A percentile compares a stretch with the other conserved stretches of the same genome.
These are phyloP conservation scores for Suillus clintonianus DNA, from an alignment of 768 basidiomycete genomes.

Conservation along the genomic window DNA sequence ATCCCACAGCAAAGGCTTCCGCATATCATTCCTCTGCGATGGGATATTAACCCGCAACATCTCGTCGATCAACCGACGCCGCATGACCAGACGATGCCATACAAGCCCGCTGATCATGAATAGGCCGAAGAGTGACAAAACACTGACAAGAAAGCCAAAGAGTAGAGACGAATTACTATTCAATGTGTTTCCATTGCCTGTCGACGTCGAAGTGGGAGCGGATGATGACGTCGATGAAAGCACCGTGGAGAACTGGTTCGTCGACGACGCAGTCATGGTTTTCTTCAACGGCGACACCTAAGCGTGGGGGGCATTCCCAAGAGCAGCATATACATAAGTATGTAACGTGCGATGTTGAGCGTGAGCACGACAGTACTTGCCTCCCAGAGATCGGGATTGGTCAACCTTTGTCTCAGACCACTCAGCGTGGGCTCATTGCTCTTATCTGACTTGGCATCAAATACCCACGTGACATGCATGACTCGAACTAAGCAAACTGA, in stretches of 20 bases:
- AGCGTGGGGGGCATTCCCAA: slow-evolving; percentile 15
- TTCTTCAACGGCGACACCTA: slow-evolving; percentile 6
- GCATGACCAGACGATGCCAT: slow-evolving; percentile 34
- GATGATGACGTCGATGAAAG: slow-evolving; percentile 8
- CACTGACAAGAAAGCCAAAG: slow-evolving; percentile 33
- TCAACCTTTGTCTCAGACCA: background rate
- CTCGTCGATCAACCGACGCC: slow-evolving; percentile 29
- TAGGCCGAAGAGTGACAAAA: slow-evolving; percentile 31
- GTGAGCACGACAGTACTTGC: background rate
- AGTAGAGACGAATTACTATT: slow-evolving; percentile 21
- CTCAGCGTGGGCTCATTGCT: no score
- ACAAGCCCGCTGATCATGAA: slow-evolving; percentile 31
- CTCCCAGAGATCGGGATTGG: background rate
- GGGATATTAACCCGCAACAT: slow-evolving; percentile 9
- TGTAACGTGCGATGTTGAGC: background rate
- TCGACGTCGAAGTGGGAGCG: background rate
- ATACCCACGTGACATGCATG: background rate
- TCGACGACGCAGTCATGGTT: slow-evolving; percentile 20
- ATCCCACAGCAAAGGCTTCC: slow-evolving; percentile 27
- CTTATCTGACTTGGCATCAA: no score
- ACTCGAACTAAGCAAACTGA: no score
- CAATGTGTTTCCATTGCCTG: background rate
- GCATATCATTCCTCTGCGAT: slow-evolving; percentile 1
- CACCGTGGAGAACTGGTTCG: slow-evolving; percentile 5
- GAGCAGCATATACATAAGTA: slow-evolving; percentile 4